Conservation (phyloP, 1,139 yeast species). For the Tardiomyces blankii region DNA sequence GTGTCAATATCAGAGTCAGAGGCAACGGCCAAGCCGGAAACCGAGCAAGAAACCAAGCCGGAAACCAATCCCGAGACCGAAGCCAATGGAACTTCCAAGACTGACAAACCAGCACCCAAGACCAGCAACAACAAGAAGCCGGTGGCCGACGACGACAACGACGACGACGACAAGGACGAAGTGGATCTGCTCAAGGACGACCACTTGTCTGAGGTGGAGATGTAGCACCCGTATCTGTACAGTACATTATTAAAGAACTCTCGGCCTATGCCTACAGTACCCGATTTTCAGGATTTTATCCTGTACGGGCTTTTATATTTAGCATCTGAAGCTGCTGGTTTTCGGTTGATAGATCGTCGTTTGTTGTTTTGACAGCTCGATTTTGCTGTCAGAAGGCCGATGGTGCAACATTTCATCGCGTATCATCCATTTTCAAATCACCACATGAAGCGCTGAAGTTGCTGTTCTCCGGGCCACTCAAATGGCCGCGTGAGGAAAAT, state of each 20-base stretch:
- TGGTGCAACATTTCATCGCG: too few species aligned
- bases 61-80: not conserved
- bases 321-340: too few species aligned
- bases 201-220: not conserved
- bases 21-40: constrained; percentile 1
- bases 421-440: too few species aligned
- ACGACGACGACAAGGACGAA: not conserved
- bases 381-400: too few species aligned
- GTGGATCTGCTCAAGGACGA: not conserved
- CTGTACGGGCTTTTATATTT: not conserved
- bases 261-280: not conserved
- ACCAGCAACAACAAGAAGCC: not conserved
- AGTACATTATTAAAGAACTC: not conserved
- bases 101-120: not conserved
- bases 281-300: not conserved
- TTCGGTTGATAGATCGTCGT: too few species aligned
- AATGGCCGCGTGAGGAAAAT: constrained; percentile 57
- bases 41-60: not conserved
- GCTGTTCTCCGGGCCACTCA: constrained; percentile 53
- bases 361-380: too few species aligned
- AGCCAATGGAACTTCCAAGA: not conserved
- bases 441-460: constrained; percentile 81
- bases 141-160: not conserved
- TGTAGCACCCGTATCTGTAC: not conserved
- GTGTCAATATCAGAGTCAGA: not conserved